These are phyloP conservation scores for Eucalyptus viminalis DNA, from an alignment of 345 rosid species.

Conservation along the genomic window DNA sequence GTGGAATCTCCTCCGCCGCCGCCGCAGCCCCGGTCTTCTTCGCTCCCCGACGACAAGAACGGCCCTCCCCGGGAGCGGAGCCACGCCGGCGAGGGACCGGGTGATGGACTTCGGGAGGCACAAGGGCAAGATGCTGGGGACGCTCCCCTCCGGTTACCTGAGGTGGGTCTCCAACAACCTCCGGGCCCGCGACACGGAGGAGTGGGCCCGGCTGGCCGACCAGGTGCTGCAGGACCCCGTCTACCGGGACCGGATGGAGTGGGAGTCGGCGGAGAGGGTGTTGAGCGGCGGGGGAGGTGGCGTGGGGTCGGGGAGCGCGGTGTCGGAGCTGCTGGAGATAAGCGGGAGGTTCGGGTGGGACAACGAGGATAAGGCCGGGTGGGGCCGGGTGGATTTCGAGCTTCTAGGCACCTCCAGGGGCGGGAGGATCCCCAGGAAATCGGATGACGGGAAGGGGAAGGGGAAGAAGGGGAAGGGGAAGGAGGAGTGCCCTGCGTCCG, in stretches of 20 bases:
- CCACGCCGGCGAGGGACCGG: conserved; percentile 29
- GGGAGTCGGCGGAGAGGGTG: conserved; percentile 60
- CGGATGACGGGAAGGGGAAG: neutral
- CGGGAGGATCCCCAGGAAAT: conserved; percentile 59
- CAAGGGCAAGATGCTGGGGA: conserved; percentile 79
- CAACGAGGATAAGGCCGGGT: conserved; percentile 52
- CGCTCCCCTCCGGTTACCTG: conserved; percentile 65
- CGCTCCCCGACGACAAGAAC: neutral
- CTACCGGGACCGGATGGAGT: conserved; percentile 63
- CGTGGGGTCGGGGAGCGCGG: conserved; percentile 9
- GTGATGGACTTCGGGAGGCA: conserved; percentile 67
- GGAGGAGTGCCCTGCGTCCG: neutral
- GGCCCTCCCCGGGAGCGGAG: neutral
- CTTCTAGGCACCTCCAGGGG: conserved; percentile 68
- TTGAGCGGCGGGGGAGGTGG: conserved; percentile 30
- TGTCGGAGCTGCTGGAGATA: conserved; percentile 48
- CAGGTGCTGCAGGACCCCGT: conserved; percentile 56
- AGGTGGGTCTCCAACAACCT: conserved; percentile 71
- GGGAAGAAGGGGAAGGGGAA: conserved; percentile 1
- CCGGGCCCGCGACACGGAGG: conserved; percentile 41
- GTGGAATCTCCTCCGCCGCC: neutral
- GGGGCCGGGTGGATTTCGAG: conserved; percentile 57
- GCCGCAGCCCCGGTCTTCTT: neutral
- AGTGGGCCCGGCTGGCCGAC: conserved; percentile 73
- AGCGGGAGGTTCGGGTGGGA: conserved; percentile 87